Evolutionary conservation across 371 early-diverging fungal species (phyloP), one percentile per base, ranked within the genome.

Genomic region (Apophysomyces trapeziformis): DNA sequence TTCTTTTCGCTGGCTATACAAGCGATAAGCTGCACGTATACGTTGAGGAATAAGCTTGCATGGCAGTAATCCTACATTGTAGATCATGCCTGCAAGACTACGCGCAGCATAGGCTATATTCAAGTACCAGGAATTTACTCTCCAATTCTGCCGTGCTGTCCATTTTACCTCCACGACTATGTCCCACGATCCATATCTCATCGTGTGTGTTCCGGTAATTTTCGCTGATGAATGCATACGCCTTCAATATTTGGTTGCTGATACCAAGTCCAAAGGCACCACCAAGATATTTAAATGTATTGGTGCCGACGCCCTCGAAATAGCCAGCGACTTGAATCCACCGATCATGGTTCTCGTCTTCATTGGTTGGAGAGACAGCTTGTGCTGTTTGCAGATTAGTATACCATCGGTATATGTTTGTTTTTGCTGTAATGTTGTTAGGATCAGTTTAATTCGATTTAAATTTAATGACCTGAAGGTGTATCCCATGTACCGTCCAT

Each of bases 401-500:
- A 45, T 67, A 72, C 47, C 72, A 76, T 12, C 65, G 63, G 37
- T 64, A 74, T 35, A 74, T 66, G 37, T 79, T 79, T 13, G 74
- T 76, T n/a, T 62, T 72, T 56, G 64, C 79, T 79, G 38, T n/a
- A 50, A 12, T 37, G 14, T 38, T 16, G 44, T 14, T 32, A 32
- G 32, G 32, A 26, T 26, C 32, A 26, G 32, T 26, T 26, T 44
- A 44, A 60, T 36, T 38, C 37, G 7, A 35, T 13, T 57, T 37
- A 39, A 45, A 36, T n/a, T 32, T 57, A 12, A 39, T 39, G 63
- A 76, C 79, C 76, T 69, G 68, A 57, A 13, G 79, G 74, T 8
- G 70, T 68, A 38, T 79, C 76, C 79, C 79, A 79, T 36, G 79
- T 79, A 11, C 79, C 76, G 50, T 79, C 79, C 66, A 79, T 36